Conservation (phyloP, 768 basidiomycete species). For the Podaxis sp. region DNA sequence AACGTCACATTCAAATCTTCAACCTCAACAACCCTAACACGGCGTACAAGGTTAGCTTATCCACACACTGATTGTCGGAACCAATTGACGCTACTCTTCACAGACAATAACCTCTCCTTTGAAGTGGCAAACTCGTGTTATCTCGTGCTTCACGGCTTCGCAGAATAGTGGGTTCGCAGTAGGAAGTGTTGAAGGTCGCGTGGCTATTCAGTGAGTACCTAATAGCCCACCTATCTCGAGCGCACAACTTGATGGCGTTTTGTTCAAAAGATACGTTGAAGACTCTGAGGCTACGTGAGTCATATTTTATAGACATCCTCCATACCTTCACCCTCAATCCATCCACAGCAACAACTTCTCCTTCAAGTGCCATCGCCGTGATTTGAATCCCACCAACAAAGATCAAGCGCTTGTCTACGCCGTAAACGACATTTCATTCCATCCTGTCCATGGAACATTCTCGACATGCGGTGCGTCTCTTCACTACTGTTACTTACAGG, state of each 20-base stretch:
- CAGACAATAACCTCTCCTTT: conserved; percentile 83
- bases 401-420: conserved; percentile 73
- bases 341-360: conserved; percentile 71
- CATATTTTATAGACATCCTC: conserved; percentile 2
- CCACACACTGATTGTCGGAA: conserved; percentile 2
- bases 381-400: conserved; percentile 52
- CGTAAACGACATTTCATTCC: conserved; percentile 86
- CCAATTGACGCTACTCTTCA: neutral
- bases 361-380: conserved; percentile 80
- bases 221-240: neutral
- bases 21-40: conserved; percentile 81
- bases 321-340: neutral
- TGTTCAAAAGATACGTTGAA: conserved; percentile 67
- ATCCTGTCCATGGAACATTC: conserved; percentile 82
- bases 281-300: conserved; percentile 73
- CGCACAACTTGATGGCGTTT: neutral
- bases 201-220: conserved; percentile 86
- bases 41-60: conserved; percentile 62
- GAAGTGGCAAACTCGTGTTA: conserved; percentile 90
- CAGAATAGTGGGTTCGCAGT: conserved; percentile 72
- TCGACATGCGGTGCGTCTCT: conserved; percentile 62
- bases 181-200: conserved; percentile 87
- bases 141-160: conserved; percentile 77
- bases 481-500: conserved; percentile 20
- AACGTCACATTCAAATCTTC: conserved; percentile 87